Evolutionary conservation across 2,329 filamentous ascomycete species (phyloP).

Genomic region (Rhynchosporium agropyri): DNA sequence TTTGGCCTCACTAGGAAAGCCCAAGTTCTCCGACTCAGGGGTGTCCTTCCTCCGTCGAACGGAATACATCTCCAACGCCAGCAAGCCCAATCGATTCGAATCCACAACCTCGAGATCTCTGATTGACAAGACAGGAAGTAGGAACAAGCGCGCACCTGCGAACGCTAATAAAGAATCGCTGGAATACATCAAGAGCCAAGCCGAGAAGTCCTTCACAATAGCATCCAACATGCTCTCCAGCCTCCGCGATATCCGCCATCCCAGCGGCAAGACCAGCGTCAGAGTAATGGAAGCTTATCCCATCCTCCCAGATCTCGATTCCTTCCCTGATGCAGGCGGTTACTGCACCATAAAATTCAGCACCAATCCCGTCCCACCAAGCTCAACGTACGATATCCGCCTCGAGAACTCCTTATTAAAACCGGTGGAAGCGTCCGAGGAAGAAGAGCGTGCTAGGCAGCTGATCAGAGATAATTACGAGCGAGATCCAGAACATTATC

Average conservation of each 20-base stretch:
- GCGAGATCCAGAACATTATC: conserved; percentile 57
- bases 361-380: conserved; percentile 61
- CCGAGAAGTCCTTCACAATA: conserved; percentile 61
- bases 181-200: conserved; percentile 69
- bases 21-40: conserved; percentile 71
- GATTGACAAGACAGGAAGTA: conserved; percentile 45
- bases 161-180: conserved; percentile 60
- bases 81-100: conserved; percentile 52
- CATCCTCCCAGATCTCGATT: conserved; percentile 65
- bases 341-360: conserved; percentile 72
- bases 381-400: conserved; percentile 59
- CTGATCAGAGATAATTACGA: conserved; percentile 57
- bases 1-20: conserved; percentile 82
- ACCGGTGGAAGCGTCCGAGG: conserved; percentile 58
- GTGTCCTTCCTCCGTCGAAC: conserved; percentile 95
- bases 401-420: conserved; percentile 63
- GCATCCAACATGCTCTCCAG: conserved; percentile 59
- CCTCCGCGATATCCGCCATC: conserved; percentile 57
- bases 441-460: conserved; percentile 53
- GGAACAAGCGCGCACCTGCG: conserved; percentile 50
- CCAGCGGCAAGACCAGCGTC: conserved; percentile 54
- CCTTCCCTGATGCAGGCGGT: conserved; percentile 70
- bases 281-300: conserved; percentile 62
- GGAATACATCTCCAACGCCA: conserved; percentile 81
- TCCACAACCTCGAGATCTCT: conserved; percentile 57